A percentile compares a stretch with the other conserved stretches of the same genome.
These are phyloP conservation scores for Boletus fagicola DNA, from an alignment of 768 basidiomycete genomes.

Conservation along the genomic window DNA sequence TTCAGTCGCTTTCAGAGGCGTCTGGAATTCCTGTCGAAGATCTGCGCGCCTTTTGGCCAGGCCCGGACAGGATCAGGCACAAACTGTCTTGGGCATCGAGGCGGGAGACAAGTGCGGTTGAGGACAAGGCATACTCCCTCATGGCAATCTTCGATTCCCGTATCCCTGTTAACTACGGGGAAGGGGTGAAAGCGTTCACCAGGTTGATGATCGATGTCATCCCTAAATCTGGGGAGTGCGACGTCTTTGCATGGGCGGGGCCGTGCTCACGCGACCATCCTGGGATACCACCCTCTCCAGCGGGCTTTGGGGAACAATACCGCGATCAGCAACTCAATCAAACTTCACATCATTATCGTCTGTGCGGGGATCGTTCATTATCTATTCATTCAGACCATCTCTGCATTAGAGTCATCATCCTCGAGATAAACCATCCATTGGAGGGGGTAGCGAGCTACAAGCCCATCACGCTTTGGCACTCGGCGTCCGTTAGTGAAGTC, in stretches of 20 bases:
- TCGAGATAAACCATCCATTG: constrained; percentile 5
- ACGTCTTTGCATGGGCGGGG: constrained; percentile 26
- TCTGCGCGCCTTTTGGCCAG: constrained; percentile 19
- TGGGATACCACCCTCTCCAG: constrained; percentile 15
- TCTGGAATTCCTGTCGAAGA: constrained; percentile 14
- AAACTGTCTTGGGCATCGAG: constrained; percentile 22
- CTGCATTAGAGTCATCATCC: constrained; percentile 9
- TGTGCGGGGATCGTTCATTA: constrained; percentile 22
- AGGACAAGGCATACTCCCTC: constrained; percentile 22
- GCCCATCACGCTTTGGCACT: background rate
- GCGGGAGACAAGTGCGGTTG: constrained; percentile 7
- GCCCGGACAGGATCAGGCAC: constrained; percentile 17
- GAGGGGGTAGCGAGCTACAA: background rate
- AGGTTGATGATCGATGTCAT: constrained; percentile 20
- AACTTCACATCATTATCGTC: constrained; percentile 15
- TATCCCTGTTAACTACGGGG: constrained; percentile 13
- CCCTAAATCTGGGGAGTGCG: constrained; percentile 18
- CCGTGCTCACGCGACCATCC: constrained; percentile 4
- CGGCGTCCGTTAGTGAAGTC: constrained; percentile 5
- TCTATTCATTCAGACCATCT: constrained; percentile 4
- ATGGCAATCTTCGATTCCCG: constrained; percentile 18
- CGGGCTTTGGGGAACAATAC: constrained; percentile 9
- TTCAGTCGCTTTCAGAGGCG: constrained; percentile 11
- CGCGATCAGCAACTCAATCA: constrained; percentile 3
- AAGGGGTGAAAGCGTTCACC: constrained; percentile 15